Evolutionary conservation across 441 rosid genomes (phyloP), one percentile per base, ranked within the genome.

Genomic region (Flueggea neowawraea): DNA sequence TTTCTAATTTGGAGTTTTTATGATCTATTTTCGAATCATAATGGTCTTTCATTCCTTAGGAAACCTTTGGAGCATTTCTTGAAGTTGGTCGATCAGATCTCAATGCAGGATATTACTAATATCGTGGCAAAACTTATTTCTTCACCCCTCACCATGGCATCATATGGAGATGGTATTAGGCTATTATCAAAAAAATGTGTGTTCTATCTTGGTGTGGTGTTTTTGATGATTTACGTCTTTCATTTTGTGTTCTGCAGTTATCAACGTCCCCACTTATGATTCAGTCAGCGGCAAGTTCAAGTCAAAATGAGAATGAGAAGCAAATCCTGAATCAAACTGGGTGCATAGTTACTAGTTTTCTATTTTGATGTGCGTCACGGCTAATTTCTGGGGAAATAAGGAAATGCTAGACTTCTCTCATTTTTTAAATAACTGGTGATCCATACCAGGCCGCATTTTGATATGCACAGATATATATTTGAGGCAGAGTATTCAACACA

Each of bases 121-220:
- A 63, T 76, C 63, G 80, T 81, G 55, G 71, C 78, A 66, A 83
- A 77, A 74, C 79, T 91, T 56, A 68, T 91, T 16, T 79, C 96
- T 49, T 85, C 85, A 36, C 93, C 93, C 48, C 81, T 91, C 47
- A 86, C 96, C 51, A 85, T 91, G 91, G 91, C 87, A 60, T 81
- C 90, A 57, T 77, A 82, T 12, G 92, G 95, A 60, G 93, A 88
- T 41, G 96, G 98, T 93, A 80, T 58, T 22, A 22, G 28, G 28
- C 28, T 22, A 22, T 22, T 22, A 22, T 22, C 1, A 22, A 22
- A 22, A 22, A 22, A 22, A 22, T 22, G 28, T 22, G 9, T 15
- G 17, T 33, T 31, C 15, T 10, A 31, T 7, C n/a, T 7, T 43
- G 8, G 16, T 0, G 28, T 32, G 41, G 5, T 6, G 5, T 53